These are phyloP conservation scores for Daldinia concentrica DNA, from an alignment of 495 filamentous ascomycete genomes.

Conservation along the genomic window DNA sequence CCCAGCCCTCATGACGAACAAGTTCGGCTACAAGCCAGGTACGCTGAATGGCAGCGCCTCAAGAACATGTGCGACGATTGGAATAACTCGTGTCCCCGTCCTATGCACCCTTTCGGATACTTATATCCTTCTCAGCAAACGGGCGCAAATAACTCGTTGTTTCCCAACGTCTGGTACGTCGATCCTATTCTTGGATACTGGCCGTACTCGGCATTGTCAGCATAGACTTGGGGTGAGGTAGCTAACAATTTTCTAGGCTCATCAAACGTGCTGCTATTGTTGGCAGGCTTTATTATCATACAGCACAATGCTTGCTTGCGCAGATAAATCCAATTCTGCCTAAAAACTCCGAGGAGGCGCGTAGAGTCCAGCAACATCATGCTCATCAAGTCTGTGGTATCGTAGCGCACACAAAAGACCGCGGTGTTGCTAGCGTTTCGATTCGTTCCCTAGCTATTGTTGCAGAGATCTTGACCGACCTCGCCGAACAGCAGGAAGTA, in stretches of 20 bases:
- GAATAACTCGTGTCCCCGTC: slow-evolving; percentile 78
- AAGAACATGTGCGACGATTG: slow-evolving; percentile 81
- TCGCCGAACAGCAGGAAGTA: slow-evolving; percentile 82
- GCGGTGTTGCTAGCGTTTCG: slow-evolving; percentile 78
- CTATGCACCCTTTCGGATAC: slow-evolving; percentile 87
- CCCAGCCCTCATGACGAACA: slow-evolving; percentile 68
- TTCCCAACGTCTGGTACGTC: slow-evolving; percentile 86
- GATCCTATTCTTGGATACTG: background rate
- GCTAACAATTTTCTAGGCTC: slow-evolving; percentile 63
- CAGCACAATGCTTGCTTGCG: slow-evolving; percentile 78
- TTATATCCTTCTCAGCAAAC: slow-evolving; percentile 73
- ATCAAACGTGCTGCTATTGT: slow-evolving; percentile 83
- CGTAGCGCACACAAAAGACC: slow-evolving; percentile 81
- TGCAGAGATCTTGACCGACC: slow-evolving; percentile 73
- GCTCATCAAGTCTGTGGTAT: slow-evolving; percentile 88
- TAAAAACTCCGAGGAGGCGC: slow-evolving; percentile 72
- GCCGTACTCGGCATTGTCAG: background rate
- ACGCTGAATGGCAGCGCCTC: slow-evolving; percentile 79
- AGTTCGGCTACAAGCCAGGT: slow-evolving; percentile 68
- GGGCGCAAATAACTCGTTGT: slow-evolving; percentile 68
- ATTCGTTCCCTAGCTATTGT: slow-evolving; percentile 82
- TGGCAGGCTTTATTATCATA: slow-evolving; percentile 91
- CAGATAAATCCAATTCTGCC: slow-evolving; percentile 73
- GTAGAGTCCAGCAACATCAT: slow-evolving; percentile 71
- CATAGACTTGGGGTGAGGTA: background rate